Evolutionary conservation across 139 green algal species (phyloP), one percentile per base, ranked within the genome.

Genomic region (Haematococcus sp.): DNA sequence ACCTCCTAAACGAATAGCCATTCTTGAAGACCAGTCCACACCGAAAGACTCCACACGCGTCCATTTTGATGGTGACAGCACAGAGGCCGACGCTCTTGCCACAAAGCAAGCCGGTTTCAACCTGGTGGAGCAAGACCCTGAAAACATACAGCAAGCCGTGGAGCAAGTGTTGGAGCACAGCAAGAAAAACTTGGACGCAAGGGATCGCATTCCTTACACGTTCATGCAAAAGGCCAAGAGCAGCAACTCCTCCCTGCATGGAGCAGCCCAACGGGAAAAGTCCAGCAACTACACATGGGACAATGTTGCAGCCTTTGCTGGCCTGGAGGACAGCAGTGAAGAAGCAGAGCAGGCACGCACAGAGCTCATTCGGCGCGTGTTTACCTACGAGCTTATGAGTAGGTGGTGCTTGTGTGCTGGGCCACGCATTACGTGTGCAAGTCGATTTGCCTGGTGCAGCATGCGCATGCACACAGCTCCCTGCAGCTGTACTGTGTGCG

Each of bases 371-470:
- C 7, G n/a, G 17, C 13, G 35, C 2, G 61, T 68, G n/a, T 78
- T 46, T n/a, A 78, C 32, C 17, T 67, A 61, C 63, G 72, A 78
- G 32, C 63, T 77, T 28, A 51, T 78, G 20, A 65, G 58, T 65
- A n/a, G 25, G 69, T 63, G 40, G 11, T 49, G 40, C 40, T 49
- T 49, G 40, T 11, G 11, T 49, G 40, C 40, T 7, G 11, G 40
- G 40, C 40, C 40, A 4, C 25, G 4, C 27, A 34, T 23, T 27
- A 35, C 20, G 20, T 22, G 27, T n/a, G 35, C 20, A 4, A 65
- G n/a, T 52, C 3, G 4, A 68, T 28, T 5, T 52, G 17, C 11
- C 33, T 68, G 34, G 61, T 54, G 16, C 33, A 27, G 17, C 19
- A 67, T 44, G 28, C 59, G 9, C 5, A 28, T 31, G 61, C 33